Conservation (phyloP, 352 stramenopile genomes). For the Phytophthora agathidicida region DNA sequence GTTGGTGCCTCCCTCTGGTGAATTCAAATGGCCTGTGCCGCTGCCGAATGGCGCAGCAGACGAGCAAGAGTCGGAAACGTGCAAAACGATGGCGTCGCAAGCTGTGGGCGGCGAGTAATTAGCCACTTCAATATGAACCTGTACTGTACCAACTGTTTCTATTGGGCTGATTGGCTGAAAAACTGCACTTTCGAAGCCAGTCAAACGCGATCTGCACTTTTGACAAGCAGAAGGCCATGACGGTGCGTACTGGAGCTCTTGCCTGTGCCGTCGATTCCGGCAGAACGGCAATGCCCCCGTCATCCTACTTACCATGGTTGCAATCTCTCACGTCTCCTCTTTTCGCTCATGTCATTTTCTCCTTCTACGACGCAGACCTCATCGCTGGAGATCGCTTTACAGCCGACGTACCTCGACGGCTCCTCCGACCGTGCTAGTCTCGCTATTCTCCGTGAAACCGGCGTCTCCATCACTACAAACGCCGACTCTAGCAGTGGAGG, state of each 20-base stretch:
- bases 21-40: constrained; percentile 37
- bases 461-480: constrained; percentile 36
- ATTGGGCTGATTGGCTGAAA: constrained; percentile 23
- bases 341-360: background rate
- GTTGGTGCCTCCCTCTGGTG: constrained; percentile 27
- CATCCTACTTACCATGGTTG: background rate
- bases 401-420: constrained; percentile 70
- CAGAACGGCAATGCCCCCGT: constrained; percentile 2
- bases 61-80: constrained; percentile 29
- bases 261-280: background rate
- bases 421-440: constrained; percentile 61
- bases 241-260: constrained; percentile 16
- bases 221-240: constrained; percentile 23
- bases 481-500: background rate
- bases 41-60: constrained; percentile 12
- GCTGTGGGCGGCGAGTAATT: constrained; percentile 24
- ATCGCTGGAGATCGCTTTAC: constrained; percentile 44
- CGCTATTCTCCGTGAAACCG: constrained; percentile 57
- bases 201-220: constrained; percentile 12
- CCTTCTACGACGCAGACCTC: constrained; percentile 7
- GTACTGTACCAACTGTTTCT: constrained; percentile 28
- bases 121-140: constrained; percentile 48
- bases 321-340: constrained; percentile 8
- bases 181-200: background rate
- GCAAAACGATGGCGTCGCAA: constrained; percentile 4